Evolutionary conservation across 352 stramenopile species (phyloP).

Genomic region (Pythium monospermum): DNA sequence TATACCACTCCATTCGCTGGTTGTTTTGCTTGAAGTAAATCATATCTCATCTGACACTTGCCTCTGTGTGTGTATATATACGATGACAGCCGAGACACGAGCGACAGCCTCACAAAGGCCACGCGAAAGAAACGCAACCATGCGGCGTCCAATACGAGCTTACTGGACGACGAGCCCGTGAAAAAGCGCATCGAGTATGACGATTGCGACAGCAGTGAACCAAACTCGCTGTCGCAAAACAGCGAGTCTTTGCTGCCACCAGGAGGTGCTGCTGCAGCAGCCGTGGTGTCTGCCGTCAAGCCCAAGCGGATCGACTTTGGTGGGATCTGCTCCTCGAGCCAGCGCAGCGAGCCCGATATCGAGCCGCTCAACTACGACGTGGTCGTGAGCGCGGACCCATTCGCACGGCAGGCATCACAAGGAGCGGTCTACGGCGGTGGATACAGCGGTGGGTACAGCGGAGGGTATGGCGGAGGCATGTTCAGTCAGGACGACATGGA

Average conservation of each 20-base stretch:
- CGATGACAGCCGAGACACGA: background rate
- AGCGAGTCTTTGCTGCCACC: too few species aligned
- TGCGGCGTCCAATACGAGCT: background rate
- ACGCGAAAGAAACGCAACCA: slow-evolving; percentile 24
- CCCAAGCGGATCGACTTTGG: slow-evolving; percentile 80
- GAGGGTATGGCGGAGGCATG: slow-evolving; percentile 26
- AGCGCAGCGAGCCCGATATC: slow-evolving; percentile 64
- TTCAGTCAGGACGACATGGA: slow-evolving; percentile 85
- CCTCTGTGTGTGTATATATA: background rate
- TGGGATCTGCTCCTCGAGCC: slow-evolving; percentile 40
- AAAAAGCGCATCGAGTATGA: slow-evolving; percentile 81
- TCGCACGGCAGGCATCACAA: slow-evolving; percentile 23
- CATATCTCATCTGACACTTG: background rate
- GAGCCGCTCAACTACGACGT: slow-evolving; percentile 28
- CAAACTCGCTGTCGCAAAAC: slow-evolving; percentile 28
- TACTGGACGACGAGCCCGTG: slow-evolving; percentile 34
- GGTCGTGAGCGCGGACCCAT: background rate
- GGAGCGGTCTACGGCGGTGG: background rate
- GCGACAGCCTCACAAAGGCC: slow-evolving; percentile 18
- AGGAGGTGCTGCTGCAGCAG: background rate
- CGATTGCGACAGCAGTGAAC: slow-evolving; percentile 40
- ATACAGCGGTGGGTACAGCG: slow-evolving; percentile 19
- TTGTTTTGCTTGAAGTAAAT: too few species aligned
- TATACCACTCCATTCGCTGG: slow-evolving; percentile 17
- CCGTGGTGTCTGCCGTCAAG: slow-evolving; percentile 19